Evolutionary conservation across 2,329 filamentous ascomycete species (phyloP).

Genomic region (Fusarium begoniae): DNA sequence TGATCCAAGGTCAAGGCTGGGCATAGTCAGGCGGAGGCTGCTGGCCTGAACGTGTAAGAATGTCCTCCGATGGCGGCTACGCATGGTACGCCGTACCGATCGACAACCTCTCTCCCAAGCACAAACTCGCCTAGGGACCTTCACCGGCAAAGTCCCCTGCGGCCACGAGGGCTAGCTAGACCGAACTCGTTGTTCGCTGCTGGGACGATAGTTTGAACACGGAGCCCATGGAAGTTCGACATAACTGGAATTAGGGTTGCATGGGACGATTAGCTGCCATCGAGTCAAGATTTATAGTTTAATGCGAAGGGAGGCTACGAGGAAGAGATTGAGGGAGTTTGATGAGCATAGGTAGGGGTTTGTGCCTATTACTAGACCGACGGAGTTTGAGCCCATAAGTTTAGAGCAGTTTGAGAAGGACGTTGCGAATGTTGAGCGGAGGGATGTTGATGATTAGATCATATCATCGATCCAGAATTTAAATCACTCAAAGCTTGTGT

Average conservation of each 20-base stretch:
- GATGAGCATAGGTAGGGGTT: no score
- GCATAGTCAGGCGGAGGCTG: slow-evolving; percentile 66
- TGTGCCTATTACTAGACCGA: no score
- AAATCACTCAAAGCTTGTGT: slow-evolving; percentile 45
- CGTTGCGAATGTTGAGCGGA: no score
- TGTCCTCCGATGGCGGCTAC: slow-evolving; percentile 69
- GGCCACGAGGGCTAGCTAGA: slow-evolving; percentile 65
- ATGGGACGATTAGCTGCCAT: slow-evolving; percentile 71
- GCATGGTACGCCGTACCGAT: slow-evolving; percentile 71
- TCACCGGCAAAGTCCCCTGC: slow-evolving; percentile 69
- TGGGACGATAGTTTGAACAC: slow-evolving; percentile 72
- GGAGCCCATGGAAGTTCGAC: slow-evolving; percentile 63
- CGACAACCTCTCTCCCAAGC: slow-evolving; percentile 69
- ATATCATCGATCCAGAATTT: no score
- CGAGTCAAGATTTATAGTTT: slow-evolving; percentile 70
- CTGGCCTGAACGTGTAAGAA: slow-evolving; percentile 70
- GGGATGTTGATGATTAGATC: no score
- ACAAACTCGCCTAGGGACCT: slow-evolving; percentile 71
- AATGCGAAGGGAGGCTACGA: no score
- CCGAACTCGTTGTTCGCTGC: slow-evolving; percentile 66
- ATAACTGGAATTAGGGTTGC: slow-evolving; percentile 72
- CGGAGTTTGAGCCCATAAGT: no score
- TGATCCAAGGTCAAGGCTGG: slow-evolving; percentile 74
- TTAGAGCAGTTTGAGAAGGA: no score
- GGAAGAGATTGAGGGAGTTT: no score